phyloP scores from a whole-genome alignment of 805 yeast species.

The Hagleromyces aurorensis region DNA sequence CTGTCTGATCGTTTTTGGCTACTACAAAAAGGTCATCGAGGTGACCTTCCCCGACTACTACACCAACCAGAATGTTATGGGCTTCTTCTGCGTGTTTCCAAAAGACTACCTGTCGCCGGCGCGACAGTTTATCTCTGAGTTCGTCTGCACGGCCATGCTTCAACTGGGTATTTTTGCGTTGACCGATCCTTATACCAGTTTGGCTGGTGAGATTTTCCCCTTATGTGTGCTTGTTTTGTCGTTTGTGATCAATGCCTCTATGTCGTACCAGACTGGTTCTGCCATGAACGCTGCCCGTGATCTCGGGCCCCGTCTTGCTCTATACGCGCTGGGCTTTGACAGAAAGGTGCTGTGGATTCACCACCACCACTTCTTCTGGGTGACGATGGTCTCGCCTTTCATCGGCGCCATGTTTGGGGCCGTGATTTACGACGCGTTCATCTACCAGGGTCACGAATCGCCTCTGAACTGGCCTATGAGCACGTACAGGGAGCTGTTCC shows the following conservation, averaged over 20 bases:
- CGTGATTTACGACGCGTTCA: constrained; percentile 42
- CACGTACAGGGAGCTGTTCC: constrained; percentile 17
- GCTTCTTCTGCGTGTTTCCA: constrained; percentile 42
- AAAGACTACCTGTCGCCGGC: constrained; percentile 33
- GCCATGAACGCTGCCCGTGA: constrained; percentile 51
- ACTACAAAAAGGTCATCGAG: constrained; percentile 34
- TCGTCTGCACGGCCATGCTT: constrained; percentile 37
- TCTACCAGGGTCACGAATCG: constrained; percentile 46
- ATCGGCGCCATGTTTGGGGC: constrained; percentile 43
- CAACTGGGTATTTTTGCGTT: constrained; percentile 42
- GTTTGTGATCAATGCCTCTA: constrained; percentile 39
- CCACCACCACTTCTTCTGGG: constrained; percentile 44
- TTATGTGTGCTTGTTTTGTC: constrained; percentile 39
- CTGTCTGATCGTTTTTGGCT: constrained; percentile 39
- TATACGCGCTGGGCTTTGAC: constrained; percentile 41
- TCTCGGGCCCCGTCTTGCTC: constrained; percentile 45
- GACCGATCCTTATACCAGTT: constrained; percentile 43
- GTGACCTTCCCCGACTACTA: constrained; percentile 24
- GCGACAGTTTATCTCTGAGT: constrained; percentile 43
- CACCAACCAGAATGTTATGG: constrained; percentile 30
- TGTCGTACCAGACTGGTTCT: constrained; percentile 47
- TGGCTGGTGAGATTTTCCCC: constrained; percentile 41
- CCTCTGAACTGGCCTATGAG: constrained; percentile 40
- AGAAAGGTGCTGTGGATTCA: constrained; percentile 32
- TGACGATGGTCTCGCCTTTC: constrained; percentile 44